phyloP scores from a whole-genome alignment of 345 rosid species.

The Salix viminalis region DNA sequence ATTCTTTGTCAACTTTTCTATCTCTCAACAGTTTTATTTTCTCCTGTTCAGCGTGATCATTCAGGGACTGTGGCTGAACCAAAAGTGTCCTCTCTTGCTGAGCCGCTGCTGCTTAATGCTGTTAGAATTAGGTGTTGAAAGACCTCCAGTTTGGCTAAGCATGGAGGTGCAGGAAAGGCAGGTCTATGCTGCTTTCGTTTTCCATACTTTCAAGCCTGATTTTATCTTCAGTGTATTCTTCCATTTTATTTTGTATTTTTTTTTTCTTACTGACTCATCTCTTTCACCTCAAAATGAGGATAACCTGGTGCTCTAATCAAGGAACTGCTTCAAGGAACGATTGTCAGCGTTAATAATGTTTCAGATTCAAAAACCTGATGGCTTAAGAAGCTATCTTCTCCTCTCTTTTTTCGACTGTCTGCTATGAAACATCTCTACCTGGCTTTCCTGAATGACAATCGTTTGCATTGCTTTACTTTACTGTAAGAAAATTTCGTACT shows the following conservation, averaged over 20 bases:
- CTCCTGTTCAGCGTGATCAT: neutral
- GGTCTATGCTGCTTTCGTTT: conserved; percentile 33
- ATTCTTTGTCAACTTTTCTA: too few species aligned
- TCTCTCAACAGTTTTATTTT: too few species aligned
- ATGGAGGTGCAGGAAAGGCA: conserved; percentile 99
- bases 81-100: conserved; percentile 39
- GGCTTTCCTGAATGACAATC: too few species aligned
- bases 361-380: too few species aligned
- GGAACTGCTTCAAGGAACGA: neutral
- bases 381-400: too few species aligned
- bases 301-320: neutral
- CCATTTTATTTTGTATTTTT: neutral
- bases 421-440: too few species aligned
- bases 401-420: too few species aligned
- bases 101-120: conserved; percentile 87
- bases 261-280: neutral
- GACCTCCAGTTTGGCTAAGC: conserved; percentile 99
- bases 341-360: too few species aligned
- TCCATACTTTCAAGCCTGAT: neutral
- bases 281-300: neutral
- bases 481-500: too few species aligned
- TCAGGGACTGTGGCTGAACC: conserved; percentile 57
- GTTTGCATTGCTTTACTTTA: too few species aligned
- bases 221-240: neutral
- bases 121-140: conserved; percentile 77